Evolutionary conservation across 202 grass and related monocot species (phyloP).

Genomic region (Tripidium arundinaceum): DNA sequence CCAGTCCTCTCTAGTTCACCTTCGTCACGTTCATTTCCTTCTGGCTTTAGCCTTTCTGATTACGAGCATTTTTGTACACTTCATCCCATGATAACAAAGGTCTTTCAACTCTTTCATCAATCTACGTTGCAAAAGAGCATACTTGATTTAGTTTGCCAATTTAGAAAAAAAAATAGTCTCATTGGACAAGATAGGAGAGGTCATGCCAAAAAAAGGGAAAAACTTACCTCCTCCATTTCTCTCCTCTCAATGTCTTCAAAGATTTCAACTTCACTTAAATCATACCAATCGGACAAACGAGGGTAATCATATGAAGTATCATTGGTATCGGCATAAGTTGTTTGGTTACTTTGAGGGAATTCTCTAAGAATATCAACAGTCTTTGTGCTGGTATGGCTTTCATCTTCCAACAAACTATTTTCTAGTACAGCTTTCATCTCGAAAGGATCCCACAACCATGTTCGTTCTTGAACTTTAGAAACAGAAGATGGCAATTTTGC

Average conservation of each 20-base stretch:
- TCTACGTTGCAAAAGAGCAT: conserved; percentile 40
- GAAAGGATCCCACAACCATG: conserved; percentile 83
- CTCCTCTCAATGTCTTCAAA: conserved; percentile 71
- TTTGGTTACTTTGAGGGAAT: conserved; percentile 46
- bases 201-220: conserved; percentile 20
- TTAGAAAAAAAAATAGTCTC: not conserved
- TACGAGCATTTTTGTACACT: conserved; percentile 76
- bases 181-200: conserved; percentile 18
- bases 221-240: conserved; percentile 83
- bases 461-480: conserved; percentile 68
- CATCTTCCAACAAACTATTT: conserved; percentile 31
- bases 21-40: conserved; percentile 88
- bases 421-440: conserved; percentile 47
- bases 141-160: conserved; percentile 10
- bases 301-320: conserved; percentile 59
- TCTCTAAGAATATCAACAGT: conserved; percentile 49
- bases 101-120: conserved; percentile 89
- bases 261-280: conserved; percentile 69
- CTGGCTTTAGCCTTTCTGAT: conserved; percentile 78
- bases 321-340: conserved; percentile 43
- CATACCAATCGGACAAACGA: conserved; percentile 68
- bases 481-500: conserved; percentile 54
- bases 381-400: conserved; percentile 31
- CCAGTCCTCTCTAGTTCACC: conserved; percentile 91
- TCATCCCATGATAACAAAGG: conserved; percentile 86